Evolutionary conservation across 441 rosid genomes (phyloP).

Genomic region (Populus trichocarpa): DNA sequence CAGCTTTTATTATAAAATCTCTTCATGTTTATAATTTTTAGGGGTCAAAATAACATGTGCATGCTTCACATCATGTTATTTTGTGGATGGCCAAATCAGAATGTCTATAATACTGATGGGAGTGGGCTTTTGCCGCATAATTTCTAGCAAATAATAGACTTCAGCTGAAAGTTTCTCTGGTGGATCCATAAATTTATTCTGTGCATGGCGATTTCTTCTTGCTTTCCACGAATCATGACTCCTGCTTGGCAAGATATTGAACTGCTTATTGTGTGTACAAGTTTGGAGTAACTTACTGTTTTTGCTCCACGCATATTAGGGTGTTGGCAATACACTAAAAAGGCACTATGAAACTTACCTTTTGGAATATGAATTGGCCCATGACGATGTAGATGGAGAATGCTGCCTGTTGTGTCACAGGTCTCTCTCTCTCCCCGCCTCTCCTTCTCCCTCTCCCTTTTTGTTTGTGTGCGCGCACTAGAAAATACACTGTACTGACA

Average conservation of each 20-base stretch:
- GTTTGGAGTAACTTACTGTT: neutral
- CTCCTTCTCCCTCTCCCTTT: neutral
- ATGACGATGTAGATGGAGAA: constrained; percentile 98
- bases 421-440: constrained; percentile 32
- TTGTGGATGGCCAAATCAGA: neutral
- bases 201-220: neutral
- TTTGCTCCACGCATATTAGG: constrained; percentile 43
- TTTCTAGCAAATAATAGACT: neutral
- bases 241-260: neutral
- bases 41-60: too few relatives aligned
- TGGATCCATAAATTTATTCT: neutral
- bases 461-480: neutral
- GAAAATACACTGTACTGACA: neutral
- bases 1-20: neutral
- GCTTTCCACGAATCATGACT: neutral
- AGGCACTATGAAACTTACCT: constrained; percentile 98
- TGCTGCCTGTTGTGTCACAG: constrained; percentile 97
- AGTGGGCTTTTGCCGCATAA: neutral
- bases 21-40: too few relatives aligned
- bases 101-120: neutral
- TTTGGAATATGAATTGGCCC: constrained; percentile 93
- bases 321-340: constrained; percentile 94
- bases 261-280: neutral
- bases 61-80: neutral
- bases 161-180: neutral